These are phyloP conservation scores for Canavalia ensiformis DNA, from an alignment of 306 rosid genomes.

Conservation along the genomic window DNA sequence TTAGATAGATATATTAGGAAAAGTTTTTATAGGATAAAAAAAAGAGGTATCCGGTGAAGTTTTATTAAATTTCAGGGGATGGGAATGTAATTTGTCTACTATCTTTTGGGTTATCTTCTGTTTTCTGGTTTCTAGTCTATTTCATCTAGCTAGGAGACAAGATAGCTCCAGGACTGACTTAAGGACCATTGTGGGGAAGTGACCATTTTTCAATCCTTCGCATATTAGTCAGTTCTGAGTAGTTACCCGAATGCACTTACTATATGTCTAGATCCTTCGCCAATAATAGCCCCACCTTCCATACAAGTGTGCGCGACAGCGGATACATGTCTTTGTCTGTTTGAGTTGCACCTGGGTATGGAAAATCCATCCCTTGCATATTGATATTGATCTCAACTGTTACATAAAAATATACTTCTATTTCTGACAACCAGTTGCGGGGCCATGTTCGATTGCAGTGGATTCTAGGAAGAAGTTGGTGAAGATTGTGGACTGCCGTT, in stretches of 20 bases:
- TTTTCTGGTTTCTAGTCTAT: slow-evolving; percentile 19
- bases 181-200: slow-evolving; percentile 35
- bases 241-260: slow-evolving; percentile 1
- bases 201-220: slow-evolving; percentile 20
- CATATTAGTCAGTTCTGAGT: not conserved
- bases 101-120: not conserved
- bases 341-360: slow-evolving; percentile 4
- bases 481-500: slow-evolving; percentile 9
- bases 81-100: too few relatives aligned
- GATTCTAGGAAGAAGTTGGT: slow-evolving; percentile 13
- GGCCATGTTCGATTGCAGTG: not conserved
- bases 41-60: too few relatives aligned
- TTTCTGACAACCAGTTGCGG: slow-evolving; percentile 8
- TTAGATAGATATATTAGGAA: too few relatives aligned
- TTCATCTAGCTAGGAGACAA: not conserved
- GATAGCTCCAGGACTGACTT: slow-evolving; percentile 13
- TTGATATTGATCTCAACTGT: not conserved
- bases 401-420: not conserved
- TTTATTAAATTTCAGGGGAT: too few relatives aligned
- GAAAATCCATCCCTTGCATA: slow-evolving; percentile 3
- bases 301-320: not conserved
- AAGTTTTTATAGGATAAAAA: too few relatives aligned
- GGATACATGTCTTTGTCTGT: not conserved
- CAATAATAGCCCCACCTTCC: slow-evolving; percentile 26
- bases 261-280: not conserved